Evolutionary conservation across 345 rosid genomes (phyloP).

Genomic region (Lepidium didymum): DNA sequence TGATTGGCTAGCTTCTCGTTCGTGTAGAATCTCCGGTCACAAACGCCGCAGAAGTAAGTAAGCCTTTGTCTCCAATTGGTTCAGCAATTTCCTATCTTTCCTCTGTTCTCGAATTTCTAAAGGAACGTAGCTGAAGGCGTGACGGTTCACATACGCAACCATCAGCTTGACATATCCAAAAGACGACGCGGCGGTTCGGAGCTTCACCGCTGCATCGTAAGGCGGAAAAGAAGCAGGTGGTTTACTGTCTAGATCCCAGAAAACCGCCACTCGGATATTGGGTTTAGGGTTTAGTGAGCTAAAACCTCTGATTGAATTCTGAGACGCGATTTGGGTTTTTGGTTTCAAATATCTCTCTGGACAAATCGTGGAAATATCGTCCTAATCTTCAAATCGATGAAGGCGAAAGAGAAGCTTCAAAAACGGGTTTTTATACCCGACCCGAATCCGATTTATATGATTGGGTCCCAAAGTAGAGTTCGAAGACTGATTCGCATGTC

Average conservation of each 20-base stretch:
- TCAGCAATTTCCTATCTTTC: conserved; percentile 46
- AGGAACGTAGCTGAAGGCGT: conserved; percentile 59
- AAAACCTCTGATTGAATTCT: conserved; percentile 19
- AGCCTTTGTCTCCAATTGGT: conserved; percentile 54
- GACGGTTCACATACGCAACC: conserved; percentile 71
- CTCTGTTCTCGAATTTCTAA: conserved; percentile 48
- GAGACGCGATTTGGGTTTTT: conserved; percentile 14
- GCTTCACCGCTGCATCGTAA: conserved; percentile 64
- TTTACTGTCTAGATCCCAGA: conserved; percentile 91
- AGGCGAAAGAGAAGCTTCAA: not conserved
- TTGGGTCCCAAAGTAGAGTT: not conserved
- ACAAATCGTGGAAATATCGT: not conserved
- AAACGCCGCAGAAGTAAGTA: conserved; percentile 60
- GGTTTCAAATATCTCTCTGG: not conserved
- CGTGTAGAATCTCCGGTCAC: conserved; percentile 67
- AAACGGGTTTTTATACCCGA: not conserved
- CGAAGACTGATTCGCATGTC: not conserved
- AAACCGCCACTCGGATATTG: conserved; percentile 44
- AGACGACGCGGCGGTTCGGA: conserved; percentile 49
- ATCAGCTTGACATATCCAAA: conserved; percentile 53
- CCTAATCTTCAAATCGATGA: not conserved
- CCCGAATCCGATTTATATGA: not conserved
- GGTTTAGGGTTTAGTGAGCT: conserved; percentile 28
- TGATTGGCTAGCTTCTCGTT: conserved; percentile 64
- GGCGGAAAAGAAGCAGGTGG: conserved; percentile 64